Evolutionary conservation across 257 asterid species (phyloP), one percentile per base, ranked within the genome.

Genomic region (Scutellaria barbata): DNA sequence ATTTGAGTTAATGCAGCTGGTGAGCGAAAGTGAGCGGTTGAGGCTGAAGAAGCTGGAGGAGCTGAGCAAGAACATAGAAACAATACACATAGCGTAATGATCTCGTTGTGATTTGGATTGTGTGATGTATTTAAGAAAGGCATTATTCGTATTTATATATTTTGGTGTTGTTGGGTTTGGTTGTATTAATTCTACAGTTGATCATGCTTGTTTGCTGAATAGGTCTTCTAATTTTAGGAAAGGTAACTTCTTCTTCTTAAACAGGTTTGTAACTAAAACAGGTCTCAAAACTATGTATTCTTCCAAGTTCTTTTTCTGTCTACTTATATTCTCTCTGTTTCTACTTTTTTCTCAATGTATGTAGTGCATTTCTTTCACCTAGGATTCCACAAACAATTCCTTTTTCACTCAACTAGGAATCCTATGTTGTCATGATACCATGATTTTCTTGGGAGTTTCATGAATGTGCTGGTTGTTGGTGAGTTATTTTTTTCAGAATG

Each of bases 41-140:
- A 92, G 99, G 88, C 63, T 95, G 92, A 92, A 87, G 88, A 95
- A 95, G 75, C 76, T 95, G 92, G 99, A 92, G 81, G 99, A 95
- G 87, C 94, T 95, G 86, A 89, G 96, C 98, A 95, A 95, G 97
- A 95, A 92, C 90, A 82, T 92, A 77, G 98, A 95, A 84, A 84
- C 92, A 7, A 78, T 85, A 76, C 82, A 65, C 74, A 58, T 61
- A 41, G 80, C 82, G 75, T 84, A 68, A 82, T 74, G 56, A 75
- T 63, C 52, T 10, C 14, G 77, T 59, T 55, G 77, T 84, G 78
- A 84, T 76, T 85, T 81, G 88, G 85, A 74, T 77, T 59, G 90
- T 81, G 94, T 90, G 91, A 76, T 86, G 95, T 88, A 87, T 87
- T 74, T 89, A 89, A 82, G 87, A 56, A 72, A 79, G 56, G 4